phyloP scores from a whole-genome alignment of 2,329 filamentous ascomycete species.

The Cryphonectria radicalis region DNA sequence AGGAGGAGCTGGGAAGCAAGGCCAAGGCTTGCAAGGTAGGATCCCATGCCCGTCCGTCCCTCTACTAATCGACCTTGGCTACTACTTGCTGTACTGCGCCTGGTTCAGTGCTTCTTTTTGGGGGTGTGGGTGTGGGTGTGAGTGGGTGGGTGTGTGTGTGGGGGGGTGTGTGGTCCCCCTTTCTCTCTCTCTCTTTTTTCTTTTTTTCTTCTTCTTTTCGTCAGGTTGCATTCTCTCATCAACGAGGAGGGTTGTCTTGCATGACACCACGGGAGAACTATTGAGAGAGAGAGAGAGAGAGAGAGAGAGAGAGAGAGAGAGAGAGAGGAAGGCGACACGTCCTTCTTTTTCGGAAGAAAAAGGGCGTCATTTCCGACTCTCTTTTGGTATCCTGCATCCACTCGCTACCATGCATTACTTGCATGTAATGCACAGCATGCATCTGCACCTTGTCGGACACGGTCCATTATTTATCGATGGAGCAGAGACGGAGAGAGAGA shows the following conservation, averaged over 20 bases:
- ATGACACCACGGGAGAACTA: background rate
- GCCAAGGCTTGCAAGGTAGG: background rate
- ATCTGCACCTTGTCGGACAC: background rate
- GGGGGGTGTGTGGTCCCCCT: background rate
- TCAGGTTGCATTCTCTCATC: background rate
- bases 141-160: no score
- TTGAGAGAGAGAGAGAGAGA: background rate
- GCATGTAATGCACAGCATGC: background rate
- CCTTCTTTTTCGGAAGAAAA: background rate
- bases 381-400: slow-evolving; percentile 2
- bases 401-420: background rate
- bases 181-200: background rate
- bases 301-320: background rate
- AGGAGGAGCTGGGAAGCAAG: background rate
- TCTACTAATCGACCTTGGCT: background rate
- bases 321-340: background rate
- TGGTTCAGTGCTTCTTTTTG: no score
- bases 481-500: background rate
- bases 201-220: background rate
- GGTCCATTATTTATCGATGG: background rate
- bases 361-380: slow-evolving; percentile 4
- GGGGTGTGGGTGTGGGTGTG: no score
- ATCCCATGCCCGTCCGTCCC: background rate
- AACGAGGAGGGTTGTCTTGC: background rate
- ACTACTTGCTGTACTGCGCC: no score